Evolutionary conservation across 148 eudicot genomes (phyloP).

Genomic region (Drosera capensis): DNA sequence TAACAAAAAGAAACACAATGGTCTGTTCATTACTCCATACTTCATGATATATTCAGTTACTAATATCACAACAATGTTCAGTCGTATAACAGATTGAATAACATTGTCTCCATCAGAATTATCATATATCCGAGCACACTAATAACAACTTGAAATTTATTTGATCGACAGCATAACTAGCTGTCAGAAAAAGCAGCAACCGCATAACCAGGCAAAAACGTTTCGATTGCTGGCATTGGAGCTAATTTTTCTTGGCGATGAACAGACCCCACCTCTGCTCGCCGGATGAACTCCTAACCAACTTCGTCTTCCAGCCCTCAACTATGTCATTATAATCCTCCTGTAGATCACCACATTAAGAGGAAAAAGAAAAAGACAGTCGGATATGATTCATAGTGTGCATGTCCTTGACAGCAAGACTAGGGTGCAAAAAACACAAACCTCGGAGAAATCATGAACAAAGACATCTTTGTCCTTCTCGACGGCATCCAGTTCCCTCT

Average conservation of each 20-base stretch:
- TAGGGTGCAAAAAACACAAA: constrained; percentile 11
- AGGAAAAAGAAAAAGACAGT: background rate
- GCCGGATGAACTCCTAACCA: constrained; percentile 7
- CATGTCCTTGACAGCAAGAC: background rate
- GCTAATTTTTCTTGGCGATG: constrained; percentile 6
- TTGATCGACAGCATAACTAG: too few relatives aligned
- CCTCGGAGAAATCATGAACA: constrained; percentile 77
- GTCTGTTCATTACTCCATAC: too few relatives aligned
- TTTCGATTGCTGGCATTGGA: too few relatives aligned
- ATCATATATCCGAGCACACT: too few relatives aligned
- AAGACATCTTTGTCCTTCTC: constrained; percentile 73
- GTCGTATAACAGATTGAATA: too few relatives aligned
- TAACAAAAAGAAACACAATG: too few relatives aligned
- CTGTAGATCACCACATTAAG: background rate
- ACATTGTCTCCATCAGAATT: too few relatives aligned
- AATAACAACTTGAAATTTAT: too few relatives aligned
- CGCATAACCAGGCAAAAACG: too few relatives aligned
- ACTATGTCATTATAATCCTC: constrained; percentile 9
- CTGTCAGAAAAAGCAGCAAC: too few relatives aligned
- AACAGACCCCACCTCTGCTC: constrained; percentile 12
- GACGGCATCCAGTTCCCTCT: constrained; percentile 46
- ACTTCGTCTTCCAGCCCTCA: constrained; percentile 8
- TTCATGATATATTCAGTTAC: too few relatives aligned
- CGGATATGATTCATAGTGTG: background rate
- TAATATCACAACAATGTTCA: too few relatives aligned